Evolutionary conservation across 2,329 filamentous ascomycete species (phyloP), one percentile per base, ranked within the genome.

Genomic region (Hypoxylon sp.): DNA sequence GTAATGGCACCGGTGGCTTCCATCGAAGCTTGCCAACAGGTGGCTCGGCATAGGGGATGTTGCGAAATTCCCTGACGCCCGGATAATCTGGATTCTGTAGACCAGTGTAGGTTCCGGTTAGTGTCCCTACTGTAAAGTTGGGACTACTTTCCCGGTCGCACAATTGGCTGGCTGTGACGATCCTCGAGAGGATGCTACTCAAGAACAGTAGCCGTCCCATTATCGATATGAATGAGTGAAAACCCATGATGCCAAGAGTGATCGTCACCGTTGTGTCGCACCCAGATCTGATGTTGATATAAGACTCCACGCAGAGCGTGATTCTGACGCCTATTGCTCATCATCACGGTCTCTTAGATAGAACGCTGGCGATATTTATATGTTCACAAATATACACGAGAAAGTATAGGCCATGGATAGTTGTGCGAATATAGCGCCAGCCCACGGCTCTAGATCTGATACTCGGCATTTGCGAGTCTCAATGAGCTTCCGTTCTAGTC

Each of bases 11-110:
- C 2, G 80, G 78, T 0, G 81, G 78, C 42, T 77, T 75, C 71
- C 81, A 82, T 8, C 88, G 83, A 51, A 89, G 80, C 61, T 83
- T 77, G 0, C 84, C 85, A 20, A 86, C 78, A 0, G 88, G 88
- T 31, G 88, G 84, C 63, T 86, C 82, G 1, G 87, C 88, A 73
- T 86, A 90, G 0, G 87, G 88, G 6, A 90, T 78, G 25, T 78
- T 79, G 14, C 80, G 75, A 64, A 78, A 77, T 42, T 76, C 74
- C 20, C 73, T 75, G 5, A 78, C 74, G 5, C 65, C 70, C 14
- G 61, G 62, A 37, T 72, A 74, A 40, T 68, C 65, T 25, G 35
- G 46, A 31, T 72, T 74, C 63, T 68, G 73, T 27, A 70, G 63
- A n/a, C 72, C 75, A 40, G 67, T 73, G 40, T 71, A 77, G 37